Percentiles rank a stretch among this genome's conserved stretches.
phyloP scores from a whole-genome alignment of 2,329 filamentous ascomycete genomes.

The Diaporthe ilicicola region DNA sequence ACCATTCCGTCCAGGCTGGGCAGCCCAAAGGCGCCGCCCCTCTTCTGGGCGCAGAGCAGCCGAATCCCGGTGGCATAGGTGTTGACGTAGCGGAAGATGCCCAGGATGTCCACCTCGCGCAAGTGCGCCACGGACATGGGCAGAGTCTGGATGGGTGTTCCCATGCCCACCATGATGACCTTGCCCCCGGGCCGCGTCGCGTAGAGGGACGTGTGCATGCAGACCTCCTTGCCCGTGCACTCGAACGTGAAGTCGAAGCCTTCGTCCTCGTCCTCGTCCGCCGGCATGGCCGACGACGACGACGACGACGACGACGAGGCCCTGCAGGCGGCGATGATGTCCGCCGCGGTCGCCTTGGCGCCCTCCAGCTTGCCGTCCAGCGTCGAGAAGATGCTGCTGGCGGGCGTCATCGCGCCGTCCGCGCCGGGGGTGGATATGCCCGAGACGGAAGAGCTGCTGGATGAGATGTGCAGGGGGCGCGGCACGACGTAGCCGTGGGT shows the following conservation, averaged over 20 bases:
- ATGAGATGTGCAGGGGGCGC: constrained; percentile 50
- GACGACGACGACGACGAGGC: no score
- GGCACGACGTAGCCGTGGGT: constrained; percentile 66
- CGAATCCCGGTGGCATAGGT: constrained; percentile 77
- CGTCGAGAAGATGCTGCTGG: constrained; percentile 53
- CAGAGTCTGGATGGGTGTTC: constrained; percentile 77
- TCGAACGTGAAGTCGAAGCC: constrained; percentile 78
- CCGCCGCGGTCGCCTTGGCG: constrained; percentile 58
- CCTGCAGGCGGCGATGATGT: constrained; percentile 55
- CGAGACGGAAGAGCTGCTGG: constrained; percentile 53
- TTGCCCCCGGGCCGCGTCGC: constrained; percentile 75
- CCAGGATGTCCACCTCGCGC: constrained; percentile 80
- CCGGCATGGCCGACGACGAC: constrained; percentile 38
- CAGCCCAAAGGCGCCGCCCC: constrained; percentile 53
- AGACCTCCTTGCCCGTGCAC: constrained; percentile 79
- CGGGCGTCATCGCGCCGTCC: constrained; percentile 52
- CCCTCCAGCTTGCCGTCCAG: constrained; percentile 58
- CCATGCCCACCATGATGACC: constrained; percentile 82
- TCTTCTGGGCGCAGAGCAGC: constrained; percentile 58
- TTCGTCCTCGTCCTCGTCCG: constrained; percentile 47
- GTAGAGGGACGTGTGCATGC: constrained; percentile 79
- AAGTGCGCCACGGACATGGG: constrained; percentile 77
- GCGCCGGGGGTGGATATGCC: constrained; percentile 58
- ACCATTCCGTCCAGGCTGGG: constrained; percentile 75
- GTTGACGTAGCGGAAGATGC: constrained; percentile 80